A percentile compares a stretch with the other conserved stretches of the same genome.
These are phyloP conservation scores for Tetradesmus obliquus DNA, from an alignment of 139 green algal genomes.

Conservation along the genomic window DNA sequence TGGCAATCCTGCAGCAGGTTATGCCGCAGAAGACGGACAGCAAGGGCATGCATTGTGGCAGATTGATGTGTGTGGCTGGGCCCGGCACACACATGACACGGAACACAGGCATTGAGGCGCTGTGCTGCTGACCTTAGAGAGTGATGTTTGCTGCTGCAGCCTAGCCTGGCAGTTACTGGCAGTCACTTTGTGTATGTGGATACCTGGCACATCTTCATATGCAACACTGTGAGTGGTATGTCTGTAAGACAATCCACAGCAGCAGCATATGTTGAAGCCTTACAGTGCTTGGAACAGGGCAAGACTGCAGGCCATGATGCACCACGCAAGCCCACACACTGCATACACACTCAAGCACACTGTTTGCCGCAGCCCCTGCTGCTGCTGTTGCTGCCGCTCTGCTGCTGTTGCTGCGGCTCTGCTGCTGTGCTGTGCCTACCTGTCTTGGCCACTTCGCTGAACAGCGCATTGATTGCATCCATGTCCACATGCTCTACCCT, in stretches of 20 bases:
- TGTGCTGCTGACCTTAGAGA: neutral
- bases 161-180: too few species aligned
- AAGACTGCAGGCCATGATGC: too few species aligned
- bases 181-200: too few species aligned
- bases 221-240: neutral
- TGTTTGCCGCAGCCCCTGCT: neutral
- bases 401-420: too few species aligned
- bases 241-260: neutral
- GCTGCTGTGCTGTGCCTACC: conserved; percentile 5
- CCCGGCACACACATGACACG: neutral
- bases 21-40: neutral
- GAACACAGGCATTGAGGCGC: neutral
- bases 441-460: conserved; percentile 25
- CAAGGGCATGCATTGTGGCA: neutral
- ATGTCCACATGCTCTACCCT: conserved; percentile 19
- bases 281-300: too few species aligned
- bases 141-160: too few species aligned
- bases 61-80: neutral
- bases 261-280: neutral
- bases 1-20: neutral
- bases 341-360: neutral
- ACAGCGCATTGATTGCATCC: conserved; percentile 5
- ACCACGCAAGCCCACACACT: neutral
- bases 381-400: neutral
- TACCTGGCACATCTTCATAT: too few species aligned